phyloP scores from a whole-genome alignment of 805 yeast species.

The Ogataea henricii region DNA sequence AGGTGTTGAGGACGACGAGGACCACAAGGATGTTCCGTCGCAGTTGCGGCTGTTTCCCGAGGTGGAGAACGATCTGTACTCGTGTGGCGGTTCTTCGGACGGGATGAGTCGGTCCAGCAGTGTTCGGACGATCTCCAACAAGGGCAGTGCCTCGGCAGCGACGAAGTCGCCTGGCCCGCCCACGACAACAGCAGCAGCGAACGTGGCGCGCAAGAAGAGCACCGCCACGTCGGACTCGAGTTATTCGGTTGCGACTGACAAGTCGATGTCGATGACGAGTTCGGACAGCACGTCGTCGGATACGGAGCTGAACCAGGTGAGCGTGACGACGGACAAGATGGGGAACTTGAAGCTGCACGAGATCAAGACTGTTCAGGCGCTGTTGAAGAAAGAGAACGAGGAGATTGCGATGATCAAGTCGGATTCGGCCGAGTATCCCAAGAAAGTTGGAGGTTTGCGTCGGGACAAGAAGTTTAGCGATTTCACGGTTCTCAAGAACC shows the following conservation, averaged over 20 bases:
- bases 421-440: slow-evolving; percentile 50
- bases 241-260: slow-evolving; percentile 10
- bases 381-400: slow-evolving; percentile 48
- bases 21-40: slow-evolving; percentile 43
- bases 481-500: slow-evolving; percentile 66
- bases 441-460: slow-evolving; percentile 63
- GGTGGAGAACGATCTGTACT: slow-evolving; percentile 36
- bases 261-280: slow-evolving; percentile 16
- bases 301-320: slow-evolving; percentile 1
- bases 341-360: slow-evolving; percentile 22
- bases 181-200: background rate
- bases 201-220: slow-evolving; percentile 6
- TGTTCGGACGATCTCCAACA: slow-evolving; percentile 16
- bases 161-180: background rate
- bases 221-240: slow-evolving; percentile 19
- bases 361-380: slow-evolving; percentile 42
- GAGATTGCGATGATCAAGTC: slow-evolving; percentile 40
- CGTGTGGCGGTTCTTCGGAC: slow-evolving; percentile 31
- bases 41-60: slow-evolving; percentile 52
- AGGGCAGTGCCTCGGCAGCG: slow-evolving; percentile 3
- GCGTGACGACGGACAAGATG: slow-evolving; percentile 10
- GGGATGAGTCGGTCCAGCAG: slow-evolving; percentile 32
- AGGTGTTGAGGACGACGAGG: slow-evolving; percentile 5
- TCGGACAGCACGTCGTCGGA: slow-evolving; percentile 16
- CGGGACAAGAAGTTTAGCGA: slow-evolving; percentile 73